Evolutionary conservation across 257 asterid species (phyloP).

Genomic region (Asclepias syriaca): DNA sequence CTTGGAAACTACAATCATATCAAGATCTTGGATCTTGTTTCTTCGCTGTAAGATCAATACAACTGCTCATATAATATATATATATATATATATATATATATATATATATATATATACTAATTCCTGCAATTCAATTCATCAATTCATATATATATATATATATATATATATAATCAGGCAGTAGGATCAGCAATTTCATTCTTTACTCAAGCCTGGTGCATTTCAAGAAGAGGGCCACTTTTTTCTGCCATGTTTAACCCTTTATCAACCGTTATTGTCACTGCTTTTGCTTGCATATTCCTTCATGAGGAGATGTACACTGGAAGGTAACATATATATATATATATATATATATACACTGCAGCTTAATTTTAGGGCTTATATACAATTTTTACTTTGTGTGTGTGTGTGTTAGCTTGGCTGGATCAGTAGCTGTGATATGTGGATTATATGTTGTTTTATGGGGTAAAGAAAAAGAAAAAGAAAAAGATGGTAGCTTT

Average conservation of each 20-base stretch:
- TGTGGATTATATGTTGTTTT: conserved; percentile 60
- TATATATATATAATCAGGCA: conserved; percentile 6
- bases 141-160: too few species aligned
- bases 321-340: conserved; percentile 47
- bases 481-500: conserved; percentile 22
- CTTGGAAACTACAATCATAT: conserved; percentile 30
- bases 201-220: conserved; percentile 65
- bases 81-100: too few species aligned
- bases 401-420: conserved; percentile 27
- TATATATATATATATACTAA: too few species aligned
- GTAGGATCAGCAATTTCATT: conserved; percentile 38
- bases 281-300: conserved; percentile 44
- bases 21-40: conserved; percentile 24
- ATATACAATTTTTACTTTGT: too few species aligned
- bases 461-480: conserved; percentile 70
- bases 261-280: conserved; percentile 44
- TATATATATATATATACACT: too few species aligned
- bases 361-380: not conserved
- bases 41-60: conserved; percentile 24
- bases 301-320: conserved; percentile 56
- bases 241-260: conserved; percentile 76
- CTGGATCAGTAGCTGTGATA: conserved; percentile 58
- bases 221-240: conserved; percentile 52
- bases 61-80: too few species aligned
- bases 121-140: too few species aligned